Evolutionary conservation across 2,329 filamentous ascomycete species (phyloP).

Genomic region (Fusarium sublunatum): DNA sequence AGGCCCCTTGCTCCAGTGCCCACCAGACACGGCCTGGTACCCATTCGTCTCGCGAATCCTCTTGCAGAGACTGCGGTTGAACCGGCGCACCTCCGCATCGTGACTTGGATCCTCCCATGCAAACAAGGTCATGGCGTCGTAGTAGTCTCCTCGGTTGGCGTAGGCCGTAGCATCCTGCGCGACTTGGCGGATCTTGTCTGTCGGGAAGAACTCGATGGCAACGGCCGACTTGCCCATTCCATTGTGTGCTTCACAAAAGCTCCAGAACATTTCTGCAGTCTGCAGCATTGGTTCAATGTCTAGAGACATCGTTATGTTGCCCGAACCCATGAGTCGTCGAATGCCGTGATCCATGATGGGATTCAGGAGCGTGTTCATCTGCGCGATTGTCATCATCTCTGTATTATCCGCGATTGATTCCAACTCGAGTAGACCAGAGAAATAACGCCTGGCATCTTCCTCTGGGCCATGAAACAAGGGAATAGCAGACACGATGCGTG

Average conservation of each 20-base stretch:
- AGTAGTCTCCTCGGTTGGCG: conserved; percentile 57
- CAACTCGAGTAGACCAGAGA: conserved; percentile 34
- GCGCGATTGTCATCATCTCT: conserved; percentile 36
- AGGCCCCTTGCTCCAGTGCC: conserved; percentile 38
- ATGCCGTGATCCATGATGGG: conserved; percentile 42
- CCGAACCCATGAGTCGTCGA: conserved; percentile 43
- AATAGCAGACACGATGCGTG: conserved; percentile 34
- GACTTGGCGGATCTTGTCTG: conserved; percentile 53
- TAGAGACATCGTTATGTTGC: conserved; percentile 52
- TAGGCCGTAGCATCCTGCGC: conserved; percentile 55
- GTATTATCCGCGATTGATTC: conserved; percentile 19
- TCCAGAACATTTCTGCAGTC: conserved; percentile 47
- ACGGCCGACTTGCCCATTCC: conserved; percentile 41
- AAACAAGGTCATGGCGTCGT: conserved; percentile 56
- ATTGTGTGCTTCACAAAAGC: conserved; percentile 33
- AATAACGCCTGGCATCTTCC: conserved; percentile 31
- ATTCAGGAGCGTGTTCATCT: conserved; percentile 43
- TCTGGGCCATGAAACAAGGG: conserved; percentile 39
- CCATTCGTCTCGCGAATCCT: conserved; percentile 43
- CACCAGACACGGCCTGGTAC: conserved; percentile 31
- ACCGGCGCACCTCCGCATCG: conserved; percentile 52
- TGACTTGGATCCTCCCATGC: conserved; percentile 55
- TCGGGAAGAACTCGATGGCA: conserved; percentile 57
- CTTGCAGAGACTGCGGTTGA: conserved; percentile 51
- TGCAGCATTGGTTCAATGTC: conserved; percentile 43